These are phyloP conservation scores for Nakazawaea wickerhamii DNA, from an alignment of 805 yeast species.

Conservation along the genomic window DNA sequence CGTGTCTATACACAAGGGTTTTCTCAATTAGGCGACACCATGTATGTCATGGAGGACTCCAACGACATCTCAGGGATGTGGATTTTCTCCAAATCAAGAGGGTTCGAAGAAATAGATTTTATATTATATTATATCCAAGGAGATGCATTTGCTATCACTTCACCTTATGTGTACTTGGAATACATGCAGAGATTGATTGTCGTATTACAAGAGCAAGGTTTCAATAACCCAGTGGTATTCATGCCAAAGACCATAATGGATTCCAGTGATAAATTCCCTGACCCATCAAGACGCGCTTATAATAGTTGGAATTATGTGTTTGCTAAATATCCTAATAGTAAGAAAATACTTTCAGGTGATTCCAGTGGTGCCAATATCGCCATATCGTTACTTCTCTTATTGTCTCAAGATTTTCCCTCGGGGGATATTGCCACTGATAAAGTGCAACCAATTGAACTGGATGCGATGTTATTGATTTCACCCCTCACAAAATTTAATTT, in stretches of 20 bases:
- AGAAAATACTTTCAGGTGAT: conserved; percentile 36
- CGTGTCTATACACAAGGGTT: conserved; percentile 28
- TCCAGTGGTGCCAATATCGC: conserved; percentile 44
- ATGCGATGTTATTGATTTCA: conserved; percentile 27
- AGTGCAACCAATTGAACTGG: conserved; percentile 23
- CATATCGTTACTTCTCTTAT: conserved; percentile 29
- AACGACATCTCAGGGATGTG: conserved; percentile 25
- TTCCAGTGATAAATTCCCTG: conserved; percentile 18
- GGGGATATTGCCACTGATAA: not conserved
- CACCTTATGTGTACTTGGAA: conserved; percentile 37
- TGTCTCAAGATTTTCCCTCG: conserved; percentile 19
- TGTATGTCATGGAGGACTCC: conserved; percentile 13
- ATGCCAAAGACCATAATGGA: conserved; percentile 20
- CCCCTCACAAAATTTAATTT: conserved; percentile 19
- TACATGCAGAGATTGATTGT: conserved; percentile 36
- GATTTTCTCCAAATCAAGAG: conserved; percentile 27
- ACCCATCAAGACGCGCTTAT: conserved; percentile 23
- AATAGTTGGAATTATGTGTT: conserved; percentile 29
- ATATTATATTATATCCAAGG: conserved; percentile 42
- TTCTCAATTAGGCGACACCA: conserved; percentile 29
- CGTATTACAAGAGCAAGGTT: conserved; percentile 42
- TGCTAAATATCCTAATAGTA: conserved; percentile 21
- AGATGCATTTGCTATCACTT: conserved; percentile 28
- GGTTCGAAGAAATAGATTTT: conserved; percentile 29
- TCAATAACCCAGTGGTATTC: conserved; percentile 40